These are phyloP conservation scores for Amylostereum chailletii DNA, from an alignment of 1,284 basidiomycete species.

Conservation along the genomic window DNA sequence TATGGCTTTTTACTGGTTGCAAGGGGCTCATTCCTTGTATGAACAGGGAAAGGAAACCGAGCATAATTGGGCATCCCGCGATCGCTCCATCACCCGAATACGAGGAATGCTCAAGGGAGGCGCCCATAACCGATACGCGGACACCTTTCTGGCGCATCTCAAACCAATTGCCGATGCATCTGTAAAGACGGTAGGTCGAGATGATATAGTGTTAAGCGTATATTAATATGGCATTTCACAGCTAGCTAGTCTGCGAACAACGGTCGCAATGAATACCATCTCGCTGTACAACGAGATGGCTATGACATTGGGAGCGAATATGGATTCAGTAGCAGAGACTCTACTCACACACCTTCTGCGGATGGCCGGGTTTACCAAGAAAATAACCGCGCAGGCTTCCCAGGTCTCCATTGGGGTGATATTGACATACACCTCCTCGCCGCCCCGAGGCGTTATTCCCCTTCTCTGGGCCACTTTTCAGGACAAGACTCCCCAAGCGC, in stretches of 20 bases:
- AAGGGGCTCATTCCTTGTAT: conserved; percentile 8
- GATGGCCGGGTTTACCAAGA: conserved; percentile 95
- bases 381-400: conserved; percentile 81
- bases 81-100: conserved; percentile 71
- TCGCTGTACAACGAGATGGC: conserved; percentile 75
- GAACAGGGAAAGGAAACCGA: conserved; percentile 88
- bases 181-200: conserved; percentile 68
- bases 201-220: conserved; percentile 6
- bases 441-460: conserved; percentile 63
- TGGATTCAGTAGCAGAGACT: conserved; percentile 75
- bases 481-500: conserved; percentile 80
- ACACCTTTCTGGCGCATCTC: conserved; percentile 68
- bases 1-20: conserved; percentile 5
- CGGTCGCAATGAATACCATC: conserved; percentile 78
- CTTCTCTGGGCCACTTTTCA: conserved; percentile 68
- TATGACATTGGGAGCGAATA: conserved; percentile 51
- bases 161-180: conserved; percentile 80
- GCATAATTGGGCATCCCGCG: conserved; percentile 89
- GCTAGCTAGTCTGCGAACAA: conserved; percentile 88
- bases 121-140: conserved; percentile 64
- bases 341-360: conserved; percentile 71
- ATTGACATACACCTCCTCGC: conserved; percentile 63
- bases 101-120: conserved; percentile 90
- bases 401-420: conserved; percentile 68
- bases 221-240: conserved; percentile 22